Evolutionary conservation across 495 filamentous ascomycete genomes (phyloP).

Genomic region (Geoglossum glabrum): DNA sequence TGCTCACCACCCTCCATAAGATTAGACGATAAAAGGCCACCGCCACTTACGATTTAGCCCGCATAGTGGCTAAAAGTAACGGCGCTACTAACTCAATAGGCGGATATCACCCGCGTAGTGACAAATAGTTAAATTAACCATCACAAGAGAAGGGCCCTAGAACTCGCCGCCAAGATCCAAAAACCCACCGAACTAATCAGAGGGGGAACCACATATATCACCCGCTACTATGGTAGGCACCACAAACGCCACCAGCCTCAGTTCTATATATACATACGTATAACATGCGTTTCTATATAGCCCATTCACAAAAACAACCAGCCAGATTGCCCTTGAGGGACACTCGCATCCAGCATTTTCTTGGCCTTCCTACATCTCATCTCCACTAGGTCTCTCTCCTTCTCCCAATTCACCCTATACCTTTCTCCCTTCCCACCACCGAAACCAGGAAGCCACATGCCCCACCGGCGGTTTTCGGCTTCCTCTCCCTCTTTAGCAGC

Average conservation of each 20-base stretch:
- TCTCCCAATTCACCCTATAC: slow-evolving; percentile 10
- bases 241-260: not conserved
- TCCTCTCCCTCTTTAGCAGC: not conserved
- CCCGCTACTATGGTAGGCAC: too few species aligned
- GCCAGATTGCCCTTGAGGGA: not conserved
- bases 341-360: not conserved
- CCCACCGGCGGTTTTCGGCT: not conserved
- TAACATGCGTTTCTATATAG: not conserved
- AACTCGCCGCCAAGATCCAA: too few species aligned
- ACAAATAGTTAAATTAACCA: too few species aligned
- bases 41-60: too few species aligned
- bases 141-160: too few species aligned
- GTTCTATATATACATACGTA: not conserved
- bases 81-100: too few species aligned
- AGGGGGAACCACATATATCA: too few species aligned
- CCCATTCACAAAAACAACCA: not conserved
- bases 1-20: too few species aligned
- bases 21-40: too few species aligned
- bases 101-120: too few species aligned
- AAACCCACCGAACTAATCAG: too few species aligned
- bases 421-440: slow-evolving; percentile 19
- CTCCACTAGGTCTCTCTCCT: not conserved
- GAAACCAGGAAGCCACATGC: slow-evolving; percentile 1
- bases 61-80: too few species aligned
- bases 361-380: not conserved